Evolutionary conservation across 2,329 filamentous ascomycete species (phyloP).

Genomic region (Colletotrichum neosansevieriae): DNA sequence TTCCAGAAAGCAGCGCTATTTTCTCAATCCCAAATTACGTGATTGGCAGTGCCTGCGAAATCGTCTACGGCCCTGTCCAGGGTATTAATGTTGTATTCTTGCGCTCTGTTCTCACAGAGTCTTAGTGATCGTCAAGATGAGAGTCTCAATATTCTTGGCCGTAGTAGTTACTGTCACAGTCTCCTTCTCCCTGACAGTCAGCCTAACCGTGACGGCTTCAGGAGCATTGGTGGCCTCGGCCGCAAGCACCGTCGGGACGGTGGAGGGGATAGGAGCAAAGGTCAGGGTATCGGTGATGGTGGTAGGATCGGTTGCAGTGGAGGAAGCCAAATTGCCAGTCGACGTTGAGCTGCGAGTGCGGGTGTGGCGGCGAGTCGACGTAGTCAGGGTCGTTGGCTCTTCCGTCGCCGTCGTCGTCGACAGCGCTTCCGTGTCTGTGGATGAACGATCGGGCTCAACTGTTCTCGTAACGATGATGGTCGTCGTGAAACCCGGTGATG

Average conservation of each 20-base stretch:
- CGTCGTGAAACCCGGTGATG: conserved; percentile 14
- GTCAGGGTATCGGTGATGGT: conserved; percentile 10
- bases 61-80: background rate
- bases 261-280: conserved; percentile 10
- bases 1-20: background rate
- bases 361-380: conserved; percentile 9
- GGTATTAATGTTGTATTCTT: conserved; percentile 5
- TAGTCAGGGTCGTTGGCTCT: conserved; percentile 36
- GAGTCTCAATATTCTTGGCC: conserved; percentile 41
- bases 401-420: conserved; percentile 10
- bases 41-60: background rate
- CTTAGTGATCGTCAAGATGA: conserved; percentile 37
- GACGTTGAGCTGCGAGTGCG: conserved; percentile 20
- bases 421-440: background rate
- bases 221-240: background rate
- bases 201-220: conserved; percentile 47
- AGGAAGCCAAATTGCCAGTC: background rate
- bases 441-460: background rate
- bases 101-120: background rate
- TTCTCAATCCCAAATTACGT: conserved; percentile 13
- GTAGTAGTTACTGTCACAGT: conserved; percentile 45
- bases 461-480: conserved; percentile 36
- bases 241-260: conserved; percentile 22
- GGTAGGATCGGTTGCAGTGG: conserved; percentile 1
- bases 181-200: conserved; percentile 51